Percentiles rank a stretch among this genome's conserved stretches.
Conservation (phyloP, 805 yeast species). For the Yarrowia sp. region DNA sequence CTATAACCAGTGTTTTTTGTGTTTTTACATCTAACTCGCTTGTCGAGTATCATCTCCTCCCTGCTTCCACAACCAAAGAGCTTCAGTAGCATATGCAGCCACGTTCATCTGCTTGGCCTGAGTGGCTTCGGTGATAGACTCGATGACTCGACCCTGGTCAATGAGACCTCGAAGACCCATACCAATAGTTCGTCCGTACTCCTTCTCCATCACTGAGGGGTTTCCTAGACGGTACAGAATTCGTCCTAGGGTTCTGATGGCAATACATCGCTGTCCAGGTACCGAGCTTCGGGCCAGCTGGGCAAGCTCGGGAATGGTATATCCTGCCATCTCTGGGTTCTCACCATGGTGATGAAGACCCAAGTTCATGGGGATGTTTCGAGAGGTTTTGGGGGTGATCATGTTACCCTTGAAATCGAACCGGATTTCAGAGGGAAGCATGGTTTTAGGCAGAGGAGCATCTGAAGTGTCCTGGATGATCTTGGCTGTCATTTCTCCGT, state of each 20-base stretch:
- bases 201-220: conserved; percentile 31
- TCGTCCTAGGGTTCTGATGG: conserved; percentile 84
- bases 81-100: conserved; percentile 79
- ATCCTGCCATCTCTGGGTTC: conserved; percentile 87
- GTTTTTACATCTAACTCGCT: conserved; percentile 9
- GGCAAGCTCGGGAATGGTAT: conserved; percentile 77
- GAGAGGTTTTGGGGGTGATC: conserved; percentile 54
- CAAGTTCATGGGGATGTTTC: conserved; percentile 48
- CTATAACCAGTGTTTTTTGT: neutral
- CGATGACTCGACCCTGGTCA: conserved; percentile 58
- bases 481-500: conserved; percentile 5
- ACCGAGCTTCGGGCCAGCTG: conserved; percentile 74
- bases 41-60: conserved; percentile 30
- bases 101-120: conserved; percentile 77
- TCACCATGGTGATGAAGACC: conserved; percentile 93
- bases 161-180: conserved; percentile 67
- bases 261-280: conserved; percentile 81
- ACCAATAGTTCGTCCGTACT: conserved; percentile 48
- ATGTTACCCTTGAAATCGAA: conserved; percentile 86
- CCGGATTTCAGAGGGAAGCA: conserved; percentile 50
- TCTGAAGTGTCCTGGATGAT: conserved; percentile 17
- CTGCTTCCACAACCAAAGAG: conserved; percentile 80
- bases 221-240: conserved; percentile 74
- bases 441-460: neutral
- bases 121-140: conserved; percentile 58